phyloP scores from a whole-genome alignment of 2,329 filamentous ascomycete genomes.

The Colletotrichum coccodes region DNA sequence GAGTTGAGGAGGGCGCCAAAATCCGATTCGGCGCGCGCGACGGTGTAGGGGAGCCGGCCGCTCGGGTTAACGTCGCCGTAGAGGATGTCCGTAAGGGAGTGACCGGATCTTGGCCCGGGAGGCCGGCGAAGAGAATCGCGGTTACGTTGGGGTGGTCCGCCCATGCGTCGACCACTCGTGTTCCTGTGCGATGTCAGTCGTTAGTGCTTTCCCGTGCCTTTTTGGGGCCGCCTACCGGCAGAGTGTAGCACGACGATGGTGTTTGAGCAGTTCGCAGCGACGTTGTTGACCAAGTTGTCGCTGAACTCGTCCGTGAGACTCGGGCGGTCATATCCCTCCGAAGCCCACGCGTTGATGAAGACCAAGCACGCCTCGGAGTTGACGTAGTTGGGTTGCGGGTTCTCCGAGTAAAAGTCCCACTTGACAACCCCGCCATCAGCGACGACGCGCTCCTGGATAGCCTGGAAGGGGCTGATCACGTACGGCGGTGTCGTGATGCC shows the following conservation, averaged over 20 bases:
- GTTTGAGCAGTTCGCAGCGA: conserved; percentile 67
- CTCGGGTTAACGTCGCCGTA: conserved; percentile 62
- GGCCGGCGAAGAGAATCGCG: conserved; percentile 62
- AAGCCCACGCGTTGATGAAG: conserved; percentile 74
- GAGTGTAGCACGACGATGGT: conserved; percentile 75
- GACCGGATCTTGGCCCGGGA: conserved; percentile 64
- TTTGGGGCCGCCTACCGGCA: conserved; percentile 56
- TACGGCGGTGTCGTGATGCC: conserved; percentile 52
- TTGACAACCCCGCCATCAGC: conserved; percentile 67
- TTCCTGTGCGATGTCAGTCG: not conserved
- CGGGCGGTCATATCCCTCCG: conserved; percentile 75
- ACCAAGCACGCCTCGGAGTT: conserved; percentile 73
- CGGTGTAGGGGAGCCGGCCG: conserved; percentile 81
- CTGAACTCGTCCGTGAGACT: conserved; percentile 71
- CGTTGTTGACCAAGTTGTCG: conserved; percentile 64
- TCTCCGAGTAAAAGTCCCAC: conserved; percentile 64
- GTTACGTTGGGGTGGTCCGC: conserved; percentile 63
- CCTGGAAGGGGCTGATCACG: conserved; percentile 64
- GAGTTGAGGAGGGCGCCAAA: conserved; percentile 77
- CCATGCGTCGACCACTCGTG: conserved; percentile 58
- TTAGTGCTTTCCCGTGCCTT: not conserved
- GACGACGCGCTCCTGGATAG: conserved; percentile 60
- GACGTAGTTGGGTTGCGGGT: conserved; percentile 53
- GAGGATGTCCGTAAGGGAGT: conserved; percentile 56
- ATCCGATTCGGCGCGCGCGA: conserved; percentile 71